Evolutionary conservation across 768 basidiomycete species (phyloP).

Genomic region (Naganishia randhawae): DNA sequence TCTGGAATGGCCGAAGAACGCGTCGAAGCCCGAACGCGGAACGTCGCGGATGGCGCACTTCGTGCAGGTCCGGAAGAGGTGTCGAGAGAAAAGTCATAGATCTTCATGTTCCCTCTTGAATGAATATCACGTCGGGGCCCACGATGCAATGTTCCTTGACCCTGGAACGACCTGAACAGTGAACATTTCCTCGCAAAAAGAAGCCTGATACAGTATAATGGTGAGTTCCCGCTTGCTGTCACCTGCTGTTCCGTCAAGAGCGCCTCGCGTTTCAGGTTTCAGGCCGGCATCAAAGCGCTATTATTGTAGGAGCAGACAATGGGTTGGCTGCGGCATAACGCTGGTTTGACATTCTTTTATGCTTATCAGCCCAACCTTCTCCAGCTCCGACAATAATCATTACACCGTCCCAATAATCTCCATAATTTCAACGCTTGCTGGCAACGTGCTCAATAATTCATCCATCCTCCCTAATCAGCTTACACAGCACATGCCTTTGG

Average conservation of each 20-base stretch:
- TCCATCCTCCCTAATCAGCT: background rate
- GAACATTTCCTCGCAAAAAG: background rate
- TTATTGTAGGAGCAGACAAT: background rate
- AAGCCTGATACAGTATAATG: background rate
- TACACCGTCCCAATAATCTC: background rate
- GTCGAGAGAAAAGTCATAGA: background rate
- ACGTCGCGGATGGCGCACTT: background rate
- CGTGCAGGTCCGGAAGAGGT: no score
- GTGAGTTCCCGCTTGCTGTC: background rate
- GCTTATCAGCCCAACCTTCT: background rate
- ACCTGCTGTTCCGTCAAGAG: background rate
- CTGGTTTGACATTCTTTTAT: background rate
- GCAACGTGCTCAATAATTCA: background rate
- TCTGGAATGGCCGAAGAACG: no score
- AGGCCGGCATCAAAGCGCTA: background rate
- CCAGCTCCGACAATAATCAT: background rate
- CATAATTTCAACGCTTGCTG: background rate
- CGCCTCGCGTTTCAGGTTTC: background rate
- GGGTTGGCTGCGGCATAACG: background rate
- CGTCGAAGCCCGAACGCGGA: background rate
- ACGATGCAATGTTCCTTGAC: background rate
- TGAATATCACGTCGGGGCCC: background rate
- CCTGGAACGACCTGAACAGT: background rate
- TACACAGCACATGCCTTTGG: background rate
- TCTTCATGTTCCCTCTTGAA: slow-evolving; percentile 4